phyloP scores from a whole-genome alignment of 83 land plant genomes.

The Diphasiastrum complanatum region DNA sequence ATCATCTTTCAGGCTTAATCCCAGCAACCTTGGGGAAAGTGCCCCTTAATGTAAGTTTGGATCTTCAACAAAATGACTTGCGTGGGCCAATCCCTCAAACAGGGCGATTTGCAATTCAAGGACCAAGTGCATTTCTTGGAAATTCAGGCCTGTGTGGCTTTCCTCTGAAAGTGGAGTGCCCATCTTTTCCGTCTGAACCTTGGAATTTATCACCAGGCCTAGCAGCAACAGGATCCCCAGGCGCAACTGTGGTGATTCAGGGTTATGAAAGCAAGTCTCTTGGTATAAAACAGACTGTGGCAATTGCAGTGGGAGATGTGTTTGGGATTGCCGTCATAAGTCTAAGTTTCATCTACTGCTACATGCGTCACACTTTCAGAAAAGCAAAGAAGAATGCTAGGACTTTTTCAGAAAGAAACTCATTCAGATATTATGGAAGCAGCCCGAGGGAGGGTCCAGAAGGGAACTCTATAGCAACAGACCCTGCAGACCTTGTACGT shows the following conservation, averaged over 20 bases:
- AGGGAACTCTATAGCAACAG: constrained; percentile 57
- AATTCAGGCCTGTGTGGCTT: constrained; percentile 69
- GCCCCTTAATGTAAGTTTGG: too few species aligned
- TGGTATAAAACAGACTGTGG: constrained; percentile 39
- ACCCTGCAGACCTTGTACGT: constrained; percentile 52
- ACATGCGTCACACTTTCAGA: constrained; percentile 31
- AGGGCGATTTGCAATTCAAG: constrained; percentile 67
- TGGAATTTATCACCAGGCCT: constrained; percentile 52
- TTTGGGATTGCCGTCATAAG: constrained; percentile 51
- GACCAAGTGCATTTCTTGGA: constrained; percentile 72
- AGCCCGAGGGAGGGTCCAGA: constrained; percentile 47
- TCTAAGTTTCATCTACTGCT: constrained; percentile 52
- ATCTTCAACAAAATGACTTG: too few species aligned
- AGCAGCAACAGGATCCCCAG: constrained; percentile 16
- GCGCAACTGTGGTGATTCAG: constrained; percentile 8
- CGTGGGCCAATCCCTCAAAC: constrained; percentile 66
- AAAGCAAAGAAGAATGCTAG: constrained; percentile 25
- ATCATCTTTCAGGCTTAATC: too few species aligned
- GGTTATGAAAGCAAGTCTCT: not conserved
- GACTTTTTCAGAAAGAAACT: constrained; percentile 13
- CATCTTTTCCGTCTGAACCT: constrained; percentile 37
- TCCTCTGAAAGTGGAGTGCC: constrained; percentile 41
- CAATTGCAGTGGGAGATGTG: constrained; percentile 51
- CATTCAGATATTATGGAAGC: constrained; percentile 19
- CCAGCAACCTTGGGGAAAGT: too few species aligned